phyloP scores from a whole-genome alignment of 1,139 yeast species.

The Candida sanyaensis region DNA sequence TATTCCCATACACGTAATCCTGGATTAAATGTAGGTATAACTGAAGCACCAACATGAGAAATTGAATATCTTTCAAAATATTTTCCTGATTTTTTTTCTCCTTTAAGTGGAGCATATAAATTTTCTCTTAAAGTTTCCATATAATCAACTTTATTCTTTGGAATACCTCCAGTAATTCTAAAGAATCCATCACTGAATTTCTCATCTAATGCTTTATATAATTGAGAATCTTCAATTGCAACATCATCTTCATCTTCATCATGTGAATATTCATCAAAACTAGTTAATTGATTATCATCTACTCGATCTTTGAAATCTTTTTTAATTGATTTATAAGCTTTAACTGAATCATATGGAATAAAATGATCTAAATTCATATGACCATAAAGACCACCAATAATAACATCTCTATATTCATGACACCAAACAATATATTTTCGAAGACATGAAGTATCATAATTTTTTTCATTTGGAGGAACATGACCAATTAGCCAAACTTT shows the following conservation, averaged over 20 bases:
- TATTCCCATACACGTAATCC: constrained; percentile 86
- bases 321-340: constrained; percentile 59
- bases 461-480: constrained; percentile 83
- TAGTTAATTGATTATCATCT: neutral
- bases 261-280: neutral
- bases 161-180: constrained; percentile 57
- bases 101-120: constrained; percentile 51
- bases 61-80: constrained; percentile 63
- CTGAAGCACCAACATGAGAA: constrained; percentile 70
- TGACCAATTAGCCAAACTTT: constrained; percentile 88
- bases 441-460: constrained; percentile 70
- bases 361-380: constrained; percentile 91
- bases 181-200: constrained; percentile 20
- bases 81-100: constrained; percentile 44
- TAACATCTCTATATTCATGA: constrained; percentile 78
- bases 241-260: constrained; percentile 16
- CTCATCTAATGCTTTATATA: constrained; percentile 15
- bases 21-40: constrained; percentile 86
- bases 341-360: constrained; percentile 69
- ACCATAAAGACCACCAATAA: constrained; percentile 81
- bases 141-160: constrained; percentile 62
- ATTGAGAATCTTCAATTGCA: constrained; percentile 19
- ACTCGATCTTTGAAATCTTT: constrained; percentile 16
- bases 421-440: constrained; percentile 76
- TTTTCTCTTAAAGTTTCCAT: constrained; percentile 56